phyloP scores from a whole-genome alignment of 805 yeast species.

The Osmozyma mogii region DNA sequence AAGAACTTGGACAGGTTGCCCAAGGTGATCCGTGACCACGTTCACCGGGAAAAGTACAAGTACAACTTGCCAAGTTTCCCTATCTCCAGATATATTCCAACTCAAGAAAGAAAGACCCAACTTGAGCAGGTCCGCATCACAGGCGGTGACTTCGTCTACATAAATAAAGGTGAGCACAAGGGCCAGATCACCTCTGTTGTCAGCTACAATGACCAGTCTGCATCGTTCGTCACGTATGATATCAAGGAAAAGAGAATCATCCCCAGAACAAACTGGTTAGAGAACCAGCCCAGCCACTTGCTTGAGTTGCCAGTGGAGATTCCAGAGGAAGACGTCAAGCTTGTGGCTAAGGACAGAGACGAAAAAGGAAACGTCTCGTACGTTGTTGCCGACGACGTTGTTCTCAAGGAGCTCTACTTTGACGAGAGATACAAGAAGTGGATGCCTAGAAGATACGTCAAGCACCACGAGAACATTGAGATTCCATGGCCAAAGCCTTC shows the following conservation, averaged over 20 bases:
- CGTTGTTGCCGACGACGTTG: slow-evolving; percentile 72
- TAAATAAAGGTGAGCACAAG: slow-evolving; percentile 59
- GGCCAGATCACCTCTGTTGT: slow-evolving; percentile 70
- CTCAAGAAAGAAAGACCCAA: slow-evolving; percentile 29
- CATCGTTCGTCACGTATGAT: slow-evolving; percentile 60
- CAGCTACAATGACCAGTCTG: slow-evolving; percentile 50
- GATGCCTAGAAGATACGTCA: slow-evolving; percentile 73
- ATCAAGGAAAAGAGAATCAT: slow-evolving; percentile 60
- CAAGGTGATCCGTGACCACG: slow-evolving; percentile 21
- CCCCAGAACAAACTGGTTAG: slow-evolving; percentile 68
- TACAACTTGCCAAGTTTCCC: slow-evolving; percentile 31
- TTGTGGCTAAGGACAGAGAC: slow-evolving; percentile 71
- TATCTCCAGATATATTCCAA: slow-evolving; percentile 8
- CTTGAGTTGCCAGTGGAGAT: slow-evolving; percentile 61
- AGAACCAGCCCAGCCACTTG: slow-evolving; percentile 64
- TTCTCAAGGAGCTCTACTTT: slow-evolving; percentile 60
- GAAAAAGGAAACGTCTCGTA: slow-evolving; percentile 57
- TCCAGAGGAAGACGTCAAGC: slow-evolving; percentile 51
- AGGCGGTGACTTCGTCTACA: slow-evolving; percentile 72
- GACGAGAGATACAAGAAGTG: slow-evolving; percentile 66
- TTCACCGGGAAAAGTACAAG: slow-evolving; percentile 14
- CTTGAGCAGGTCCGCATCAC: slow-evolving; percentile 53
- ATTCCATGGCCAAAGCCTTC: slow-evolving; percentile 88
- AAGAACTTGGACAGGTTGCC: slow-evolving; percentile 28
- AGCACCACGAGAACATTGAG: slow-evolving; percentile 56